These are phyloP conservation scores for Cubamyces sp. DNA, from an alignment of 768 basidiomycete species.

Conservation along the genomic window DNA sequence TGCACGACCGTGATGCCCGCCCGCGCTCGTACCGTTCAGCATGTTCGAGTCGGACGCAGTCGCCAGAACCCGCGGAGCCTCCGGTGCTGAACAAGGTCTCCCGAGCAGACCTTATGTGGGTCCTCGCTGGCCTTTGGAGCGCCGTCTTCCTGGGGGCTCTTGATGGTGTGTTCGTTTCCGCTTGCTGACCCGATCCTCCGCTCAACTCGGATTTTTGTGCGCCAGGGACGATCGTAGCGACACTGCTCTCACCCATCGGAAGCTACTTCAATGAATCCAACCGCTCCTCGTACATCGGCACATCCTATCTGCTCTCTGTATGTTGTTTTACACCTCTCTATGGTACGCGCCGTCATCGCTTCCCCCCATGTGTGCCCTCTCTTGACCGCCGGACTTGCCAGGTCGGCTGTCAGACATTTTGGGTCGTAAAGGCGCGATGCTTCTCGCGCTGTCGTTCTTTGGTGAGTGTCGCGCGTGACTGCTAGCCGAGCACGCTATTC, in stretches of 20 bases:
- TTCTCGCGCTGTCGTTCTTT: constrained; percentile 82
- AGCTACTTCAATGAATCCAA: constrained; percentile 82
- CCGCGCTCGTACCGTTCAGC: constrained; percentile 19
- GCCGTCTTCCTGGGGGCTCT: constrained; percentile 84
- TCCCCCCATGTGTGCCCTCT: constrained; percentile 24
- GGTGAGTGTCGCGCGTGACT: constrained; percentile 46
- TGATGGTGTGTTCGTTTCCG: constrained; percentile 58
- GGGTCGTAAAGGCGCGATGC: constrained; percentile 85
- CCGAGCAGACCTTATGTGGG: constrained; percentile 62
- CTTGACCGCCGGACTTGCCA: constrained; percentile 39
- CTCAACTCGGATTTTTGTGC: constrained; percentile 7
- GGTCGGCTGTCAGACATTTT: constrained; percentile 85
- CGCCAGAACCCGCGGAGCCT: constrained; percentile 18
- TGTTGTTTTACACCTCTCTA: constrained; percentile 92
- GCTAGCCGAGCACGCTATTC: constrained; percentile 17
- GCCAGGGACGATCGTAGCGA: constrained; percentile 84
- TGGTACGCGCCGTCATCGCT: constrained; percentile 48
- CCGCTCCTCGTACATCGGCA: constrained; percentile 86
- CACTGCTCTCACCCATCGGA: constrained; percentile 82
- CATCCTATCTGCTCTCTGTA: constrained; percentile 83
- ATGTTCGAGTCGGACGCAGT: constrained; percentile 12
- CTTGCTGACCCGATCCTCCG: constrained; percentile 8
- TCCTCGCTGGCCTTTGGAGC: constrained; percentile 79
- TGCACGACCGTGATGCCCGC: constrained; percentile 46
- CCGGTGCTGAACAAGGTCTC: constrained; percentile 48